Evolutionary conservation across 1,284 basidiomycete species (phyloP).

Genomic region (Heterobasidion annosum): DNA sequence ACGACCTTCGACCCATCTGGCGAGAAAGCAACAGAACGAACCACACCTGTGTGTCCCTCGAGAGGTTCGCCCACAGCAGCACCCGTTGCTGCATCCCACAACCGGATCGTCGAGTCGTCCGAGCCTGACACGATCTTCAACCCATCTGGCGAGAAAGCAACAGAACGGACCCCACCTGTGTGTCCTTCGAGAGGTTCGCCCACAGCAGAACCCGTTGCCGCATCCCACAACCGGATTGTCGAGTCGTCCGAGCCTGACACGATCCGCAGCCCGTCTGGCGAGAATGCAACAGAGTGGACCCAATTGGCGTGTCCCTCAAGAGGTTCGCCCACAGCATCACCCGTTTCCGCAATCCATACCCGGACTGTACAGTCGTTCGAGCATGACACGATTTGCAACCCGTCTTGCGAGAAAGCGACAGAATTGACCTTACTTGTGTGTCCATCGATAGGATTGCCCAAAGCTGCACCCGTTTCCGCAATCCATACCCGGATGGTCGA

Average conservation of each 20-base stretch:
- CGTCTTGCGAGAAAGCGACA: neutral
- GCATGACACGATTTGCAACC: neutral
- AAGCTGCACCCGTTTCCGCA: neutral
- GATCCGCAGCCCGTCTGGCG: neutral
- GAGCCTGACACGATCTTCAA: conserved; percentile 1
- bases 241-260: neutral
- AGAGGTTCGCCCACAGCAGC: neutral
- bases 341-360: neutral
- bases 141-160: conserved; percentile 6
- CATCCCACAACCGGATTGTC: neutral
- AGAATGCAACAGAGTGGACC: neutral
- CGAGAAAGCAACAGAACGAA: neutral
- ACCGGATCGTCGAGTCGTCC: conserved; percentile 3
- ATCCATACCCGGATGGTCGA: neutral
- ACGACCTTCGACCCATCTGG: neutral
- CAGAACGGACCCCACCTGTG: neutral
- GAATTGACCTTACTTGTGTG: neutral
- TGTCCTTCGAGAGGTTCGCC: conserved; percentile 1
- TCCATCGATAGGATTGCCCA: neutral
- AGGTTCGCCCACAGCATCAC: neutral
- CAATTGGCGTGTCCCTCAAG: neutral
- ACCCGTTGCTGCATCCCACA: conserved; percentile 4
- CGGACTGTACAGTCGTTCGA: neutral
- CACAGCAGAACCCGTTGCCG: neutral
- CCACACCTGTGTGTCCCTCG: neutral